A percentile compares a stretch with the other conserved stretches of the same genome.
These are phyloP conservation scores for Ustilago crameri DNA, from an alignment of 1,284 basidiomycete genomes.

Conservation along the genomic window DNA sequence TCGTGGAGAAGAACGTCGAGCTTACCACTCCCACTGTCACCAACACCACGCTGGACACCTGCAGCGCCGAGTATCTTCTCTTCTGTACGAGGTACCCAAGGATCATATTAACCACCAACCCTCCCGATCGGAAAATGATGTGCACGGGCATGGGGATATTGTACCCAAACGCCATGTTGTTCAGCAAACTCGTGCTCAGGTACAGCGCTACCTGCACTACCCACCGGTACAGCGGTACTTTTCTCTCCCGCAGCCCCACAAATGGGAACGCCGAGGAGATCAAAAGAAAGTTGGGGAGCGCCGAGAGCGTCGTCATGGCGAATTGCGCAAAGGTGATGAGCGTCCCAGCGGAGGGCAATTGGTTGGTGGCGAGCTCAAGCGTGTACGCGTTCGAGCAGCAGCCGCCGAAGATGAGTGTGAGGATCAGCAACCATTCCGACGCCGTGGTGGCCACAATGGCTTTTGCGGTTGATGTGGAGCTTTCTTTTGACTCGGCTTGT, in stretches of 20 bases:
- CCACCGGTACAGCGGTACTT: conserved; percentile 80
- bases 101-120: conserved; percentile 82
- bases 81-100: conserved; percentile 76
- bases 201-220: conserved; percentile 84
- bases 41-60: conserved; percentile 75
- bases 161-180: conserved; percentile 88
- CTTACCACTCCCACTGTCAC: conserved; percentile 85
- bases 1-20: conserved; percentile 80
- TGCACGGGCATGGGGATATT: conserved; percentile 89
- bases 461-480: neutral
- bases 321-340: conserved; percentile 66
- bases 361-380: conserved; percentile 59
- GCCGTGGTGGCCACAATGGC: conserved; percentile 30
- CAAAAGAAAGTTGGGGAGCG: conserved; percentile 49
- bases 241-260: conserved; percentile 20
- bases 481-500: neutral
- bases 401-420: conserved; percentile 66
- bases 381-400: conserved; percentile 66
- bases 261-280: conserved; percentile 5
- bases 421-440: conserved; percentile 53
- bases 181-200: conserved; percentile 82
- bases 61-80: conserved; percentile 62
- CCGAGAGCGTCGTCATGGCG: conserved; percentile 52
- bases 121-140: conserved; percentile 92
- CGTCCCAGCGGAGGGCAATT: conserved; percentile 57